phyloP scores from a whole-genome alignment of 345 rosid species.

The Arabis hirsuta region DNA sequence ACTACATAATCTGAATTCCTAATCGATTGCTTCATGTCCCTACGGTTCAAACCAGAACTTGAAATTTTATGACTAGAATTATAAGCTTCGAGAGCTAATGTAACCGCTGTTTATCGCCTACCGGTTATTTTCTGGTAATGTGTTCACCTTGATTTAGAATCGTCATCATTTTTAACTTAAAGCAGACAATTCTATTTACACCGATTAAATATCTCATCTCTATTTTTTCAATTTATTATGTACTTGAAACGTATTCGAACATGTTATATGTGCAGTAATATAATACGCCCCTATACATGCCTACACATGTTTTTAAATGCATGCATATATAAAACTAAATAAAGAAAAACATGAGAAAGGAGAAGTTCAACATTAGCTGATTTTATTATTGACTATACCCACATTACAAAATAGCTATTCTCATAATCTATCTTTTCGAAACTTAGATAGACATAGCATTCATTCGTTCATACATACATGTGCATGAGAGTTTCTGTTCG shows the following conservation, averaged over 20 bases:
- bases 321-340: not conserved
- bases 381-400: constrained; percentile 7
- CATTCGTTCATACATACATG: not conserved
- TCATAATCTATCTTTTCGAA: not conserved
- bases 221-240: not conserved
- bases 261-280: not conserved
- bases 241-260: not conserved
- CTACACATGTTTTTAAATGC: not conserved
- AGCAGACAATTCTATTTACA: not conserved
- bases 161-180: not conserved
- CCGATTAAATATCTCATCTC: not conserved
- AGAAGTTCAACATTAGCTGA: not conserved
- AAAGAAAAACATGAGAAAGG: not conserved
- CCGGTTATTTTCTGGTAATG: too few species aligned
- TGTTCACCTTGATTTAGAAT: too few species aligned
- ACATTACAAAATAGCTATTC: constrained; percentile 16
- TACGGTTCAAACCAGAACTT: too few species aligned
- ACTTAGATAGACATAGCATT: constrained; percentile 19
- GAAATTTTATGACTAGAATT: too few species aligned
- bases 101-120: too few species aligned
- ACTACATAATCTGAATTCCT: too few species aligned
- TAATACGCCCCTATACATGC: not conserved
- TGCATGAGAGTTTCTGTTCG: not conserved
- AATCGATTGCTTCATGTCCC: too few species aligned
- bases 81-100: too few species aligned